Conservation (phyloP, 257 asterid species). For the Solanum neorickii region DNA sequence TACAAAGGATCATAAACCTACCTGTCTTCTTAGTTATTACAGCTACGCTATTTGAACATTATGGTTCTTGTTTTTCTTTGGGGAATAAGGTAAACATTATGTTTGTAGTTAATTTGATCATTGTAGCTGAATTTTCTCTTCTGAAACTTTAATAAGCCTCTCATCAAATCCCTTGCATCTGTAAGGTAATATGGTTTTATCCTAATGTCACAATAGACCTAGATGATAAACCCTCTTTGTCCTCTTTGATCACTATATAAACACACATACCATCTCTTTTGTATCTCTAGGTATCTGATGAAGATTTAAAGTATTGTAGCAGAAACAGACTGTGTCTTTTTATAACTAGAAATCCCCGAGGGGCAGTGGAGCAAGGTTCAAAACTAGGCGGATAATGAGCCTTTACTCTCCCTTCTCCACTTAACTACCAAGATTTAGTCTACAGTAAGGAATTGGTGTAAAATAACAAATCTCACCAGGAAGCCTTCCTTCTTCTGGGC, state of each 20-base stretch:
- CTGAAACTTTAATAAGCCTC: background rate
- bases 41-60: background rate
- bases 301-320: background rate
- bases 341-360: background rate
- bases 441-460: background rate
- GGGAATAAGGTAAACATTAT: background rate
- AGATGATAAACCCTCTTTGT: background rate
- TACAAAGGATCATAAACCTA: background rate
- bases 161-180: background rate
- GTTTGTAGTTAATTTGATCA: background rate
- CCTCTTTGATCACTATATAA: background rate
- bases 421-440: background rate
- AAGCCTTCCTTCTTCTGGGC: slow-evolving; percentile 99
- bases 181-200: background rate
- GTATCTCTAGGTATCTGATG: background rate
- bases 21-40: background rate
- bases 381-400: background rate
- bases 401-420: background rate
- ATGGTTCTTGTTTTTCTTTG: background rate
- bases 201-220: background rate
- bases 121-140: background rate
- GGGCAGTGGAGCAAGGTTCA: background rate
- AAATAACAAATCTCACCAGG: slow-evolving; percentile 50
- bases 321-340: background rate
- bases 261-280: background rate